Evolutionary conservation across 495 filamentous ascomycete species (phyloP).

Genomic region (Neurospora pannonica): DNA sequence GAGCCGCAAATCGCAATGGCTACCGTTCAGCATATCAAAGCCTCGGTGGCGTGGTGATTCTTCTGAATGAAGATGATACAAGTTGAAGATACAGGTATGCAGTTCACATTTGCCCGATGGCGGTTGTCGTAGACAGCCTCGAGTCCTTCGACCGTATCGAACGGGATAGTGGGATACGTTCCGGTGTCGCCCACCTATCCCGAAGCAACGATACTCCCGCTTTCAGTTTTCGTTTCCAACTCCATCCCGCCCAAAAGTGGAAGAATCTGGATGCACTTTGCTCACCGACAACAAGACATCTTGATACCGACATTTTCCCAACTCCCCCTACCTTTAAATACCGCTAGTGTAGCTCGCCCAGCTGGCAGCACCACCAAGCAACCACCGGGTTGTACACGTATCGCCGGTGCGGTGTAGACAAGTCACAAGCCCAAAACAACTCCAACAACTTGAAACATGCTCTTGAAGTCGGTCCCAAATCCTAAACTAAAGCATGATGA

Average conservation of each 20-base stretch:
- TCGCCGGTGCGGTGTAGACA: not conserved
- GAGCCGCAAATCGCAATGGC: not conserved
- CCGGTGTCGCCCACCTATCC: not conserved
- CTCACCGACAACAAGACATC: not conserved
- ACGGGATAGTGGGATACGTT: not conserved
- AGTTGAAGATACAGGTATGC: not conserved
- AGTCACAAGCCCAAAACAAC: not conserved
- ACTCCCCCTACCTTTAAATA: not conserved
- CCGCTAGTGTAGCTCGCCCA: not conserved
- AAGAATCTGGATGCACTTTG: not conserved
- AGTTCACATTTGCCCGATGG: not conserved
- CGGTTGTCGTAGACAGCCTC: not conserved
- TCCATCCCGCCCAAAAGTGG: not conserved
- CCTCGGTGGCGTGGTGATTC: not conserved
- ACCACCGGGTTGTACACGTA: not conserved
- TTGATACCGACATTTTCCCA: not conserved
- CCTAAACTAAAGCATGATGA: not conserved
- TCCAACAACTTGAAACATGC: not conserved
- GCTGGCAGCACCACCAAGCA: not conserved
- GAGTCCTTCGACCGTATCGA: not conserved
- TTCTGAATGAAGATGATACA: not conserved
- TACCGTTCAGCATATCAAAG: not conserved
- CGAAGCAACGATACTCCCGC: not conserved
- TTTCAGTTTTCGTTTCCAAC: not conserved
- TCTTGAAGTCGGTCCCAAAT: not conserved